These are phyloP conservation scores for Anisogramma anomala DNA, from an alignment of 2,329 filamentous ascomycete genomes.

Conservation along the genomic window DNA sequence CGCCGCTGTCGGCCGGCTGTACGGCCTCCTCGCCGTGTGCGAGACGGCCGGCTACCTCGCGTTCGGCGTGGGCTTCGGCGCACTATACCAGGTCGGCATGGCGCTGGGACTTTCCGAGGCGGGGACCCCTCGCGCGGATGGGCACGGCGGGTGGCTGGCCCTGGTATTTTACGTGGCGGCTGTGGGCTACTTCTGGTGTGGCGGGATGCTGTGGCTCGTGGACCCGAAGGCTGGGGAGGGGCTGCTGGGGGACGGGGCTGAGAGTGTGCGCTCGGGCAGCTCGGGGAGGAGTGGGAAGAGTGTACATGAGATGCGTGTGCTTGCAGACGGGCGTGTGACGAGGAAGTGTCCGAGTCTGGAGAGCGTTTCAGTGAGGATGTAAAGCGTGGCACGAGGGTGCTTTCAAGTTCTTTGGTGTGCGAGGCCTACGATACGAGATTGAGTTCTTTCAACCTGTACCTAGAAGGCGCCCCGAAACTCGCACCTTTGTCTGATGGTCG, in stretches of 20 bases:
- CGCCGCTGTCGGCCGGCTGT: slow-evolving; percentile 1
- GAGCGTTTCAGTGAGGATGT: not conserved
- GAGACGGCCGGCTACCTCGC: slow-evolving; percentile 4
- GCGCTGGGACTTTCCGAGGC: not conserved
- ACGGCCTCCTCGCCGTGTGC: slow-evolving; percentile 3
- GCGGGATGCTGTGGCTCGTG: slow-evolving; percentile 1
- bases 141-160: not conserved
- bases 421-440: no score
- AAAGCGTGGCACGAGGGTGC: no score
- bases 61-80: slow-evolving; percentile 3
- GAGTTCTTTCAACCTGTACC: no score
- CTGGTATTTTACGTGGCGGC: slow-evolving; percentile 8
- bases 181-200: slow-evolving; percentile 1
- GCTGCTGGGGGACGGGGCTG: not conserved
- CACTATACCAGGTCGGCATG: slow-evolving; percentile 2
- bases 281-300: not conserved
- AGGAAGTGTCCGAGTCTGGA: slow-evolving; percentile 5
- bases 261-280: not conserved
- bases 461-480: no score
- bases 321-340: slow-evolving; percentile 1
- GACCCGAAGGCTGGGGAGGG: not conserved
- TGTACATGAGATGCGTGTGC: slow-evolving; percentile 4
- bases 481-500: no score
- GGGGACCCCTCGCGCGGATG: not conserved
- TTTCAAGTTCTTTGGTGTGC: no score